Conservation (phyloP, 495 filamentous ascomycete species). For the Pyronema omphalodes region DNA sequence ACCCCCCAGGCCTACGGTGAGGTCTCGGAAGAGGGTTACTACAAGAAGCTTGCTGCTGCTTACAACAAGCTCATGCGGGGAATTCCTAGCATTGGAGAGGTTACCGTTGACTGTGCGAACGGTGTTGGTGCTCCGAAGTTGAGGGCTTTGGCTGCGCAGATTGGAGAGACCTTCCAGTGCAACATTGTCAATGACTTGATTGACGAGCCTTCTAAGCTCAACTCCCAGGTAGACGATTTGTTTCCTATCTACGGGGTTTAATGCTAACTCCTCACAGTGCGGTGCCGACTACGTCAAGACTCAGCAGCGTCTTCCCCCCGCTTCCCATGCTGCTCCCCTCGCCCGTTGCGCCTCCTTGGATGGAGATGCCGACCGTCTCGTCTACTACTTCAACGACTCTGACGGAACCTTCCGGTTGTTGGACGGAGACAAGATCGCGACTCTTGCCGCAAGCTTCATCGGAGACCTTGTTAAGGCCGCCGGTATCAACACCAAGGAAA, state of each 20-base stretch:
- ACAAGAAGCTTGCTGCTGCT: conserved; percentile 68
- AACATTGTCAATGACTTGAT: conserved; percentile 84
- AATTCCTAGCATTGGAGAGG: conserved; percentile 42
- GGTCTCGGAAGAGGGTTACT: conserved; percentile 78
- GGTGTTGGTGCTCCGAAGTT: conserved; percentile 91
- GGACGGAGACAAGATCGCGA: conserved; percentile 93
- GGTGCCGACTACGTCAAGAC: conserved; percentile 97
- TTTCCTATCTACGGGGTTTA: neutral
- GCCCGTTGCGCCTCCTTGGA: conserved; percentile 83
- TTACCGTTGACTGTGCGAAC: conserved; percentile 91
- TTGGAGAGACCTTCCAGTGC: conserved; percentile 58
- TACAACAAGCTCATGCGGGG: conserved; percentile 65
- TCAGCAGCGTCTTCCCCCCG: conserved; percentile 74
- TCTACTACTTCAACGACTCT: conserved; percentile 84
- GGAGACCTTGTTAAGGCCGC: conserved; percentile 66
- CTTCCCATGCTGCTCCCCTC: conserved; percentile 51
- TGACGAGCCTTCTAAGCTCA: conserved; percentile 68
- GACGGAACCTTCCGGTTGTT: conserved; percentile 71
- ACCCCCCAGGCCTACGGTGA: conserved; percentile 50
- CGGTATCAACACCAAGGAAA: conserved; percentile 33
- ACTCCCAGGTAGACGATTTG: conserved; percentile 48
- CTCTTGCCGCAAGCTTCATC: conserved; percentile 83
- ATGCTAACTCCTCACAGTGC: conserved; percentile 35
- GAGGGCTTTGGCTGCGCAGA: conserved; percentile 63
- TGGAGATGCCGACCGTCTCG: conserved; percentile 83